Base-by-base conservation (phyloP, 2,329 filamentous ascomycete genomes). In the Penicillium polonicum region DNA sequence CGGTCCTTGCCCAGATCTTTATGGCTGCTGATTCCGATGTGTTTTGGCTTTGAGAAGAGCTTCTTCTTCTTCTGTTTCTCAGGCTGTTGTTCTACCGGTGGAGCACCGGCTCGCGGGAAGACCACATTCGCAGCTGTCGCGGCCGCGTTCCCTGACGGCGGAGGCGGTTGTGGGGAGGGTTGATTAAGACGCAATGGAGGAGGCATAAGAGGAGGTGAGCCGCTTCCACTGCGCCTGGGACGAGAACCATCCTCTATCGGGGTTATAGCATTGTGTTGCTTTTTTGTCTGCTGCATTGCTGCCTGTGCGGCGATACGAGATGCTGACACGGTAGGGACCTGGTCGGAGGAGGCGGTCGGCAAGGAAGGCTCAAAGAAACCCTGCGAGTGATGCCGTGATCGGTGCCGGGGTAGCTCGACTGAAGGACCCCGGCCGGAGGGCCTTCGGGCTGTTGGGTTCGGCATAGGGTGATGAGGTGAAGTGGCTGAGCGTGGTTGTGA, bases 281-380 rank as follows among this genome's bases (percentile, higher is more conserved):
- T 82, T 71, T 83, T 84, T 57, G 82, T 76, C 59, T 80, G 79
- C 65, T 85, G 82, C 81, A 88, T 88, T 23, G 85, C 85, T 51
- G 86, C 80, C 71, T 88, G 85, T 29, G 86, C 86, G 17, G 86
- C 86, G 61, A 88, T 87, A 66, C 85, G 81, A 50, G 85, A 87
- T 5, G 85, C 81, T 43, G 79, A 82, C 49, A 87, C 78, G 35
- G 76, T 76, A 13, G 71, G 68, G 60, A 78, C 76, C 61, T 74
- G 76, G 65, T 80, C 72, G 58, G 77, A 72, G 41, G 79, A 79
- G 6, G 80, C 77, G n/a, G 80, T 81, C 41, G 85, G 83, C 55
- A 88, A 74, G 33, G 82, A 83, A 17, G 86, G 85, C 70, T 88
- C 86, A 67, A 88, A 88, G 74, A 87, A 88, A 55, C 86, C 86